Percentiles rank a stretch among this genome's conserved stretches.
phyloP scores from a whole-genome alignment of 169 alveolate genomes.

The Plasmodium falciparum region DNA sequence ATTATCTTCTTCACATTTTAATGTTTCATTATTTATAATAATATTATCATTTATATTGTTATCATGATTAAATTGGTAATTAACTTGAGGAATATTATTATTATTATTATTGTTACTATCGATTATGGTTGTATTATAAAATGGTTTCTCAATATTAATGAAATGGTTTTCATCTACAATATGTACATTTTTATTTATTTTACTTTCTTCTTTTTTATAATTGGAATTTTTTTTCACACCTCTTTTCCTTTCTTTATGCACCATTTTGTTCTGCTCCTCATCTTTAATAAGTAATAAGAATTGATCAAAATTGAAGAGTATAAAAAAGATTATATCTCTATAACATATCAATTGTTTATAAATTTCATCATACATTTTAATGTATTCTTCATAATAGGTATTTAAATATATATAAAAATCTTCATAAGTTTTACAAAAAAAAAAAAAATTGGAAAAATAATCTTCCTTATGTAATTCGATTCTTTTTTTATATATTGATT shows the following conservation, averaged over 20 bases:
- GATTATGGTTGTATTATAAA: too few species aligned
- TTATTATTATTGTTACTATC: too few species aligned
- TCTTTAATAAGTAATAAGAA: slow-evolving; percentile 5
- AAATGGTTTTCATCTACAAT: not conserved
- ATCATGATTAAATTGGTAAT: too few species aligned
- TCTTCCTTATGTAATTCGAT: slow-evolving; percentile 10
- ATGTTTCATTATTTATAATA: not conserved
- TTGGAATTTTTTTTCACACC: not conserved
- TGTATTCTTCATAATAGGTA: slow-evolving; percentile 27
- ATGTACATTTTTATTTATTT: not conserved
- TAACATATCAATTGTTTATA: slow-evolving; percentile 7
- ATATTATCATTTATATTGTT: not conserved
- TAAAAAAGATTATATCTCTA: slow-evolving; percentile 8
- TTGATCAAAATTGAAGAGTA: slow-evolving; percentile 14
- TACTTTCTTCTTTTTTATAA: not conserved
- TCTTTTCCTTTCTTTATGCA: not conserved
- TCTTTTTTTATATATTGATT: slow-evolving; percentile 24
- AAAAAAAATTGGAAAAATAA: slow-evolving; percentile 26
- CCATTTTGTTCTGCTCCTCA: too few species aligned
- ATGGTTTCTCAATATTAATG: too few species aligned
- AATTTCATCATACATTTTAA: slow-evolving; percentile 26
- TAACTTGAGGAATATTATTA: too few species aligned
- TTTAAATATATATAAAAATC: slow-evolving; percentile 17
- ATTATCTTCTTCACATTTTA: not conserved
- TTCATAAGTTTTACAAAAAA: not conserved